Evolutionary conservation across 164 flowering plant species (phyloP).

Genomic region (Buxus sempervirens): DNA sequence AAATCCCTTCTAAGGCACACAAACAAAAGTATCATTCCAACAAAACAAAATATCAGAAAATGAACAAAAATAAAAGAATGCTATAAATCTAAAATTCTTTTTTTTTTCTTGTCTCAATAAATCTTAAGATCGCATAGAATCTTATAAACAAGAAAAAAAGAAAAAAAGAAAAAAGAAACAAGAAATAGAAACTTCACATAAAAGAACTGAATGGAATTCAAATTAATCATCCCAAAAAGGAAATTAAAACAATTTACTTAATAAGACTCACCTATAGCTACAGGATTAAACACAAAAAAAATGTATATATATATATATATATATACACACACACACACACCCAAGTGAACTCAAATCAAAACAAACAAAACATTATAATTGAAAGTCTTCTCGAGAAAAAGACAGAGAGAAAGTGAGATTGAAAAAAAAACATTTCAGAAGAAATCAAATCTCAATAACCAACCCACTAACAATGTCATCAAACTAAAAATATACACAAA

Average conservation of each 20-base stretch:
- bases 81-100: neutral
- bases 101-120: no score
- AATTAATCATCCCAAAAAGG: neutral
- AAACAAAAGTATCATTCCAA: neutral
- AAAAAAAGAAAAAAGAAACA: no score
- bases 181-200: neutral
- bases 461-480: neutral
- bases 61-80: neutral
- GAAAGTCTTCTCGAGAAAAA: no score
- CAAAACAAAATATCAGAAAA: no score
- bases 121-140: neutral
- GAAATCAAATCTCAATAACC: neutral
- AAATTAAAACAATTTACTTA: neutral
- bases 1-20: neutral
- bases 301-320: no score
- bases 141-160: no score
- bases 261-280: no score
- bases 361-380: no score
- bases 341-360: no score
- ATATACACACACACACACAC: no score
- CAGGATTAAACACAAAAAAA: neutral
- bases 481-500: no score
- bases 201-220: neutral
- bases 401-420: neutral
- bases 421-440: neutral